A percentile compares a stretch with the other conserved stretches of the same genome.
Evolutionary conservation across 495 filamentous ascomycete genomes (phyloP).

Genomic region (Penicillium macrosclerotiorum): DNA sequence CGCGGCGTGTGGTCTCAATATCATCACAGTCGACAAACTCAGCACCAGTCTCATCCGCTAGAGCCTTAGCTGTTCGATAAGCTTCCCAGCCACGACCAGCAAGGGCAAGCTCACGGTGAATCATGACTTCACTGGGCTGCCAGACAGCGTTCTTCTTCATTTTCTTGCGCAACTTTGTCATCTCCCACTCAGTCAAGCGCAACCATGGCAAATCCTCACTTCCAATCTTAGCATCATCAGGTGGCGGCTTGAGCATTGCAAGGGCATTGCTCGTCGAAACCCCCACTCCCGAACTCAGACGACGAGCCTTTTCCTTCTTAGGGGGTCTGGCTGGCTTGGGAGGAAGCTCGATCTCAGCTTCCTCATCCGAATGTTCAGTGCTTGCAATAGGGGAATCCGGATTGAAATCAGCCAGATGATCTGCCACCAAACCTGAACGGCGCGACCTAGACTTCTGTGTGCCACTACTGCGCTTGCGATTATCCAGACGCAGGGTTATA

Average conservation of each 20-base stretch:
- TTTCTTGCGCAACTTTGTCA: slow-evolving; percentile 84
- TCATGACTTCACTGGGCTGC: slow-evolving; percentile 96
- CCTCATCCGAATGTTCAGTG: slow-evolving; percentile 46
- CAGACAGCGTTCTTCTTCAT: slow-evolving; percentile 99
- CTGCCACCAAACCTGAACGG: slow-evolving; percentile 34
- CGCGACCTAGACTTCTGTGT: slow-evolving; percentile 38
- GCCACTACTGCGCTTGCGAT: slow-evolving; percentile 11
- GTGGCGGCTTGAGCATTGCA: slow-evolving; percentile 73
- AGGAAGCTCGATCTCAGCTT: slow-evolving; percentile 18
- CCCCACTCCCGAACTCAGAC: slow-evolving; percentile 46
- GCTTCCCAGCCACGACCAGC: slow-evolving; percentile 75
- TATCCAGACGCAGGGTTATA: slow-evolving; percentile 64
- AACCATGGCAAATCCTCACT: slow-evolving; percentile 84
- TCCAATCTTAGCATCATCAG: slow-evolving; percentile 69
- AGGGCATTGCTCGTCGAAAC: slow-evolving; percentile 81
- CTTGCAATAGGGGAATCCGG: slow-evolving; percentile 46
- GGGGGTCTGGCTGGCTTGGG: slow-evolving; percentile 15
- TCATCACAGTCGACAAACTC: slow-evolving; percentile 59
- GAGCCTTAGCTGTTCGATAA: slow-evolving; percentile 65
- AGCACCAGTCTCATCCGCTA: slow-evolving; percentile 64
- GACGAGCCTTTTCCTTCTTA: slow-evolving; percentile 48
- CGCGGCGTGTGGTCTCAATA: slow-evolving; percentile 46
- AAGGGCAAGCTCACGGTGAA: slow-evolving; percentile 76
- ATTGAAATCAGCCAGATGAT: slow-evolving; percentile 35
- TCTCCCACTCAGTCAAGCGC: slow-evolving; percentile 85